Percentiles rank a stretch among this genome's conserved stretches.
These are phyloP conservation scores for Hericium erinaceus DNA, from an alignment of 768 basidiomycete genomes.

Conservation along the genomic window DNA sequence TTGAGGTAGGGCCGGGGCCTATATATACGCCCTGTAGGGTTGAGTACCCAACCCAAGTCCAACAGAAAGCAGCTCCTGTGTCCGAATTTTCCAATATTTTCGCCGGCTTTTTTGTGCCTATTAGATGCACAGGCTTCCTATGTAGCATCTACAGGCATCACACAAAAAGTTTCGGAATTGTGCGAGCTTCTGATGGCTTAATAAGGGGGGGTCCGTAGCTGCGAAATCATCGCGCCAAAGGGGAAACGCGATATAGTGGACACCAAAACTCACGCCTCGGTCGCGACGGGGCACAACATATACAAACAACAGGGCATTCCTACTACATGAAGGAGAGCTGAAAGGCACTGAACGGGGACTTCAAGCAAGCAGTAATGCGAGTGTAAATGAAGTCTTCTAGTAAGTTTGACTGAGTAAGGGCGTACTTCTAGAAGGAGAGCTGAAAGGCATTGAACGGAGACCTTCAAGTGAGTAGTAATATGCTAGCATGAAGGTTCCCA, in stretches of 20 bases:
- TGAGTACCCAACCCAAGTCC: too few species aligned
- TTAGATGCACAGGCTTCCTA: background rate
- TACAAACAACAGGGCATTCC: constrained; percentile 21
- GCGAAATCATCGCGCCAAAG: constrained; percentile 4
- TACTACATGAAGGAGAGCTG: constrained; percentile 23
- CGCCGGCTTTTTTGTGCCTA: background rate
- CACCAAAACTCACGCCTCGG: constrained; percentile 21
- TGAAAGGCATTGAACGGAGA: background rate
- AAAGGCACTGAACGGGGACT: constrained; percentile 8
- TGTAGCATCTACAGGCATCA: background rate
- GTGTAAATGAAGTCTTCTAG: background rate
- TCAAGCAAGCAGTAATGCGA: background rate
- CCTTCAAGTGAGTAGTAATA: background rate
- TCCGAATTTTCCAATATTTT: background rate
- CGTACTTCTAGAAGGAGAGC: background rate
- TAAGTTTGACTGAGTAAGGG: background rate
- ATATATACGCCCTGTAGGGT: too few species aligned
- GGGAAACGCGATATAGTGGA: constrained; percentile 23
- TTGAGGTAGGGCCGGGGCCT: too few species aligned
- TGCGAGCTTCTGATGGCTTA: background rate
- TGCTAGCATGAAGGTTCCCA: too few species aligned
- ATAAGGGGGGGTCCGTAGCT: background rate
- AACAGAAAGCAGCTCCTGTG: too few species aligned
- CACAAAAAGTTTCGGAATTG: background rate
- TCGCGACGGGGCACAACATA: constrained; percentile 16